These are phyloP conservation scores for Cordyceps javanica DNA, from an alignment of 2,329 filamentous ascomycete genomes.

Conservation along the genomic window DNA sequence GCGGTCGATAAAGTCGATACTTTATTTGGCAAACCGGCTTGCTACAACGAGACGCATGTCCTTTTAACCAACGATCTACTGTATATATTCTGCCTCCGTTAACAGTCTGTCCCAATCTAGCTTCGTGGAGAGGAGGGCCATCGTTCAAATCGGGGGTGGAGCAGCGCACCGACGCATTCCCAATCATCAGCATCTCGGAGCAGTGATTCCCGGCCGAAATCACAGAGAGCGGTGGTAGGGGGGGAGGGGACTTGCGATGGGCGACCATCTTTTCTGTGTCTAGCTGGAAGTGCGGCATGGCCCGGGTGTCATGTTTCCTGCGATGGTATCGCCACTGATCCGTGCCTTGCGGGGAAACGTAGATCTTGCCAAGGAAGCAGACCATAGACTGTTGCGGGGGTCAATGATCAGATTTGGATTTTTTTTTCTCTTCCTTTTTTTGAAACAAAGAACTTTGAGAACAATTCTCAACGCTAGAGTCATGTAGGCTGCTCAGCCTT, in stretches of 20 bases:
- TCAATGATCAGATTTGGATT: too few species aligned
- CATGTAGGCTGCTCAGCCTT: too few species aligned
- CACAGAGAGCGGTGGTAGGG: not conserved
- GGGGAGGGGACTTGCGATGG: not conserved
- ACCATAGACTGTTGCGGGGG: not conserved
- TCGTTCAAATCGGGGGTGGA: not conserved
- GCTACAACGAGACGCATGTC: not conserved
- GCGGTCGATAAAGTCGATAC: not conserved
- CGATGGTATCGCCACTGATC: not conserved
- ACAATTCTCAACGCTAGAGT: too few species aligned
- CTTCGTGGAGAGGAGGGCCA: not conserved
- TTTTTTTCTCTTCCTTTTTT: too few species aligned
- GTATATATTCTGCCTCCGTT: too few species aligned
- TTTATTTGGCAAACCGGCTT: not conserved
- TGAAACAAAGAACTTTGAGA: too few species aligned
- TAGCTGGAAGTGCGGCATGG: not conserved
- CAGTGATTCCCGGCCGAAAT: not conserved
- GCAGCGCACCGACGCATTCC: not conserved
- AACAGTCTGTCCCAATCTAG: not conserved
- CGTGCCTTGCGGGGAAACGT: slow-evolving; percentile 8
- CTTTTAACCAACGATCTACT: too few species aligned
- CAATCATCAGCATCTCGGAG: not conserved
- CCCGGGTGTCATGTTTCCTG: not conserved
- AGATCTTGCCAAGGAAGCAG: not conserved
- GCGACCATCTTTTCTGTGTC: not conserved